Base-by-base conservation (phyloP, 352 stramenopile species). In the Pythium aquatile region DNA sequence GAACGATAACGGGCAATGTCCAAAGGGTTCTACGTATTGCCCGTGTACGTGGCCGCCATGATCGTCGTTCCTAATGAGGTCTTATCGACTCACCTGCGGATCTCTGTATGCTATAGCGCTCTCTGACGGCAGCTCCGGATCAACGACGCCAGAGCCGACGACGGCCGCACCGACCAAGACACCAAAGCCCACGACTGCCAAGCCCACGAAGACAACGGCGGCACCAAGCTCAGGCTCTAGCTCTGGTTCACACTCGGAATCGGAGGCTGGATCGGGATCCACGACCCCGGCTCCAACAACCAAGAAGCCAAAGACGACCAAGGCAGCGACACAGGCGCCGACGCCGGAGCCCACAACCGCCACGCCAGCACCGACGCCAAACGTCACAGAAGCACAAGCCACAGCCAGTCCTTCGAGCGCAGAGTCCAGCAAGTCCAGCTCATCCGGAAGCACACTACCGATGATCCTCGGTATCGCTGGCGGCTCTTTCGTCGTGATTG, bases 381-480 rank as follows among this genome's bases (percentile, higher is more conserved):
- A 58, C 5, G 48, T 44, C 44, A 58, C 48, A 11, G 51, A 63
- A n/a, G 51, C 65, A 17, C 16, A 67, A 20, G 58, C 26, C 9
- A 77, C 55, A 24, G 30, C 30, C 28, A 66, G 62, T 47, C 49
- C 72, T 2, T 75, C 77, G 7, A 86, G 77, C 61, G 74, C 72
- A 14, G 58, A 73, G 7, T 67, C 62, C 9, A 68, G 62, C 13
- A 72, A 63, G n/a, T 59, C 56, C 14, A 61, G 60, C 10, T 76
- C 70, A 5, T 75, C 65, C 16, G 68, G 63, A 35, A 75, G 48
- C 30, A 77, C 77, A 49, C 44, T 77, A 44, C 69, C 73, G 17
- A 44, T 89, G 42, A 83, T 91, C 58, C 55, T 85, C 24, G 79
- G 75, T 24, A 80, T 88, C 55, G 68, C 71, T 13, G 72, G 46